Conservation (phyloP, 352 stramenopile species). For the Phytophthora parvispora region DNA sequence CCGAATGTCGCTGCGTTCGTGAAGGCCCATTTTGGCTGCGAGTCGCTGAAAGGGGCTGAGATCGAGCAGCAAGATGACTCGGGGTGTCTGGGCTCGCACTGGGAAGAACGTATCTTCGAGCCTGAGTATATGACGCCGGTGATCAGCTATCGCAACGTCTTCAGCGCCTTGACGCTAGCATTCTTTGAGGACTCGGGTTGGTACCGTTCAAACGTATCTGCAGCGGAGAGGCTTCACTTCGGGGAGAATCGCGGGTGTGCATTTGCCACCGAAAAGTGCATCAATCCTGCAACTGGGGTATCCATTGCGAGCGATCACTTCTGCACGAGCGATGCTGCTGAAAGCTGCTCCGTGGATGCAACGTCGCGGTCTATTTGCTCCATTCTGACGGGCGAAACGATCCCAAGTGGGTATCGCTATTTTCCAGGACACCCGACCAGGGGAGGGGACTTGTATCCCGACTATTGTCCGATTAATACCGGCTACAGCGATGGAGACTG, state of each 20-base stretch:
- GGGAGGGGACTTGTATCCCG: slow-evolving; percentile 69
- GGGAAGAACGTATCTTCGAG: slow-evolving; percentile 88
- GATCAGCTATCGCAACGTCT: slow-evolving; percentile 78
- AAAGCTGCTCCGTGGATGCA: slow-evolving; percentile 84
- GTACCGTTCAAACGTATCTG: slow-evolving; percentile 72
- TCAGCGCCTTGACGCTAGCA: slow-evolving; percentile 77
- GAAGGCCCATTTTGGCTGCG: slow-evolving; percentile 76
- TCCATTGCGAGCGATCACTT: slow-evolving; percentile 68
- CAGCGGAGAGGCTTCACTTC: slow-evolving; percentile 71
- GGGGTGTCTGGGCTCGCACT: slow-evolving; percentile 82
- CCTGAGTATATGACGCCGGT: slow-evolving; percentile 87
- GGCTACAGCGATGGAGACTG: slow-evolving; percentile 79
- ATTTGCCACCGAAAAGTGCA: slow-evolving; percentile 78
- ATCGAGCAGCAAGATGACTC: slow-evolving; percentile 82
- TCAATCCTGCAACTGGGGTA: slow-evolving; percentile 54
- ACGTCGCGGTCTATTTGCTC: slow-evolving; percentile 76
- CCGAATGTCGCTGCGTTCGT: slow-evolving; percentile 68
- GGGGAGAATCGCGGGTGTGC: slow-evolving; percentile 68
- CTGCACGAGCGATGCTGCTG: slow-evolving; percentile 61
- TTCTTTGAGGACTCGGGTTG: slow-evolving; percentile 89
- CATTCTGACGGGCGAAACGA: slow-evolving; percentile 47
- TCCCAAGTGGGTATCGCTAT: slow-evolving; percentile 70
- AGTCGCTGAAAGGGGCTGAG: slow-evolving; percentile 64
- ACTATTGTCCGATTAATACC: slow-evolving; percentile 85
- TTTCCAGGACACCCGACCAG: slow-evolving; percentile 53